Base-by-base conservation (phyloP, 2,329 filamentous ascomycete genomes). In the Orbilia javanica region DNA sequence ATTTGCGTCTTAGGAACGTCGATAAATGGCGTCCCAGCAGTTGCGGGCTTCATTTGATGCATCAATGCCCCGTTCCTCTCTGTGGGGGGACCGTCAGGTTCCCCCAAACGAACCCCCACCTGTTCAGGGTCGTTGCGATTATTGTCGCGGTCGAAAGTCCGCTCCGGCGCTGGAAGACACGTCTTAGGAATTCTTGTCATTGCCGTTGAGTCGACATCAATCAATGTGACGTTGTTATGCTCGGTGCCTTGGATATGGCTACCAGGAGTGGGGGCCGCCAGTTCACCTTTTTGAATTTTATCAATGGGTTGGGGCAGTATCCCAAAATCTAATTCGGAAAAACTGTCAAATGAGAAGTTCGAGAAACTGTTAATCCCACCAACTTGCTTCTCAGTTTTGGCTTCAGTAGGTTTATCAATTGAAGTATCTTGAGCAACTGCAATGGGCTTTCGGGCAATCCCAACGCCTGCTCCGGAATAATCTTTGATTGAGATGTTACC, bases 151-250 rank as follows among this genome's bases (percentile, higher is more conserved):
- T 22, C 34, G 18, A 27, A 60, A 11, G 1, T 36, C 13, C 3
- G 22, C 18, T 60, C 20, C 34, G 55, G 20, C 31, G 55, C 11
- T 60, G 55, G 34, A 27, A 60, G 55, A 20, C 55, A 60, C 55
- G 55, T 60, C 55, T 60, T 42, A 60, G 34, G 55, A 27, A 60
- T 27, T 27, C 55, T 60, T 11, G 55, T 42, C 34, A 39, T n/a
- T 4, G 55, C 55, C 20, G 55, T 42, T 18, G 55, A 60, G 10
- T 42, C 34, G 1, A 60, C 8, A 11, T 42, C 55, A n/a, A 11
- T 15, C 2, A 18, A 2, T 57, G 29, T 22, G 4, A 6, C 7
- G 27, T 8, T 42, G 25, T 42, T 27, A 7, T 42, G 1, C 34
- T 42, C 39, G 20, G 1, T 42, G 34, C 4, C 34, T 20, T 39